A percentile compares a stretch with the other conserved stretches of the same genome.
phyloP scores from a whole-genome alignment of 2,329 filamentous ascomycete species.

The Rhytidhysteron rufulum region DNA sequence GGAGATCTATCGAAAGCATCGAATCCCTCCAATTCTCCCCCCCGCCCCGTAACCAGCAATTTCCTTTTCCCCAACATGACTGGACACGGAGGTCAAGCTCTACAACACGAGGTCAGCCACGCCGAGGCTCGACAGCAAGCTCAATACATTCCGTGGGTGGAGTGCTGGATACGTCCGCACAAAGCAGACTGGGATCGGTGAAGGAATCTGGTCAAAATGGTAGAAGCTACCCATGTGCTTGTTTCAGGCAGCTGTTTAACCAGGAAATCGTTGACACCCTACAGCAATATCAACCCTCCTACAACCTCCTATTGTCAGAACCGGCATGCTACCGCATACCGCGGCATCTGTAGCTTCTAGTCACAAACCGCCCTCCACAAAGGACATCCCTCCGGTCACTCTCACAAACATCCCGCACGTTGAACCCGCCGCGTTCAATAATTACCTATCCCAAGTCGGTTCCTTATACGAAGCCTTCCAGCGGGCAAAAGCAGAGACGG shows the following conservation, averaged over 20 bases:
- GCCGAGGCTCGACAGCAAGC: constrained; percentile 80
- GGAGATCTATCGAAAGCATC: constrained; percentile 48
- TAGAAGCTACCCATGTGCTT: constrained; percentile 40
- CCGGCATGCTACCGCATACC: constrained; percentile 77
- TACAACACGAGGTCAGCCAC: constrained; percentile 47
- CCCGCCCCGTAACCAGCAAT: constrained; percentile 39
- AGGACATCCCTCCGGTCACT: constrained; percentile 89
- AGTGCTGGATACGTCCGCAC: constrained; percentile 67
- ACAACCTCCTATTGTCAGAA: constrained; percentile 83
- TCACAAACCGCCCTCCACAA: constrained; percentile 77
- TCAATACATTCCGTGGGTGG: constrained; percentile 85
- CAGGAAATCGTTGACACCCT: constrained; percentile 11
- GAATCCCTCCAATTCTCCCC: constrained; percentile 42
- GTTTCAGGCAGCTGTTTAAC: too few species aligned
- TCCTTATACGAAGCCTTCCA: constrained; percentile 85
- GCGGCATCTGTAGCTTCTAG: constrained; percentile 64
- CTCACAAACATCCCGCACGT: constrained; percentile 84
- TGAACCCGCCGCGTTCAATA: constrained; percentile 72
- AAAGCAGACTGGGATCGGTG: constrained; percentile 55
- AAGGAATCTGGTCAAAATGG: constrained; percentile 82
- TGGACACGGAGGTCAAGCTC: constrained; percentile 44
- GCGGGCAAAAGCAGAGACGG: constrained; percentile 73
- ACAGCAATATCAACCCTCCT: constrained; percentile 89
- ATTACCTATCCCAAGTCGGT: constrained; percentile 82
- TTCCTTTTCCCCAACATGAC: constrained; percentile 59